Conservation (phyloP, 169 alveolate species). For the Babesia gibsoni region DNA sequence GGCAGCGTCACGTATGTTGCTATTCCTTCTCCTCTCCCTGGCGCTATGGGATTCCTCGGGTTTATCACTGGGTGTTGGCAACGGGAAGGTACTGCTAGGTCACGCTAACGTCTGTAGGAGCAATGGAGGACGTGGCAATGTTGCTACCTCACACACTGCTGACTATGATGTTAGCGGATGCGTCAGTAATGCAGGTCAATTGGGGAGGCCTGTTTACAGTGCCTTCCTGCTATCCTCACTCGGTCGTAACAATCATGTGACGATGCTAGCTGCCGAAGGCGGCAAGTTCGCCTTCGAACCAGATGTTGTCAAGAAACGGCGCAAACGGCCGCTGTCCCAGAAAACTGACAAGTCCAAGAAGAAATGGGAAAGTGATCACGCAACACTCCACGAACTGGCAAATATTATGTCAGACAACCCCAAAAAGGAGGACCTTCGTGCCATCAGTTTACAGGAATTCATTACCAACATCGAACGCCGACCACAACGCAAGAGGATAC, state of each 20-base stretch:
- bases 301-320: conserved; percentile 19
- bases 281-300: conserved; percentile 13
- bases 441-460: conserved; percentile 31
- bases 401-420: neutral
- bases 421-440: conserved; percentile 19
- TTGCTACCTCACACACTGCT: too few relatives aligned
- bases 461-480: conserved; percentile 17
- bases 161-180: too few relatives aligned
- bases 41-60: too few relatives aligned
- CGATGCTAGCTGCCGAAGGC: neutral
- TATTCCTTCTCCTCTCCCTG: too few relatives aligned
- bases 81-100: too few relatives aligned
- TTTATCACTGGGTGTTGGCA: too few relatives aligned
- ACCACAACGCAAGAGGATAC: conserved; percentile 40
- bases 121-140: too few relatives aligned
- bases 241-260: neutral
- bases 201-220: too few relatives aligned
- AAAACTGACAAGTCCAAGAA: neutral
- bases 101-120: too few relatives aligned
- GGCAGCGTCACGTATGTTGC: too few relatives aligned
- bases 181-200: too few relatives aligned
- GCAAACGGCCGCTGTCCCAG: neutral
- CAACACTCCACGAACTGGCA: conserved; percentile 20
- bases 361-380: neutral
- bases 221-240: too few relatives aligned